Evolutionary conservation across 441 rosid genomes (phyloP).

Genomic region (Gossypium schwendimanii): DNA sequence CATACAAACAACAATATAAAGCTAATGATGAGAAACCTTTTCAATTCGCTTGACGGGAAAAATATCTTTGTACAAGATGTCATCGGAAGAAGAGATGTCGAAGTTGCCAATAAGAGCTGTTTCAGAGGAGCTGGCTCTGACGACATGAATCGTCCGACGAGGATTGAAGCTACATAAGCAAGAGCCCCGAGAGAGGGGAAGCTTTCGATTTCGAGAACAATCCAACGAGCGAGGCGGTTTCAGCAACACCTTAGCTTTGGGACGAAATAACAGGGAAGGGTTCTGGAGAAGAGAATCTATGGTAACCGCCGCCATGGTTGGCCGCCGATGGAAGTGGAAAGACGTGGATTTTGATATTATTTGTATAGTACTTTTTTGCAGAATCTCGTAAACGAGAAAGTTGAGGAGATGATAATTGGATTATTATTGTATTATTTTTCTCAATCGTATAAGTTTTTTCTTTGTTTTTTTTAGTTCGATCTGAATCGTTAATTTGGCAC

Average conservation of each 20-base stretch:
- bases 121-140: constrained; percentile 44
- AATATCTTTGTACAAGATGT: constrained; percentile 39
- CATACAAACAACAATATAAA: not conserved
- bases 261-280: not conserved
- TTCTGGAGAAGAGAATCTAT: constrained; percentile 15
- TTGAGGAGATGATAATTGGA: not conserved
- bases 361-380: not conserved
- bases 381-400: not conserved
- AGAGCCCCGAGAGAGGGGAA: constrained; percentile 9
- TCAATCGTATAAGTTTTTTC: not conserved
- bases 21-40: constrained; percentile 33
- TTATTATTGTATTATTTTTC: not conserved
- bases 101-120: constrained; percentile 40
- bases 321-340: not conserved
- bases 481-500: not conserved
- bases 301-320: constrained; percentile 13
- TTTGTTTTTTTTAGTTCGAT: not conserved
- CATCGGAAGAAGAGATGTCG: constrained; percentile 35
- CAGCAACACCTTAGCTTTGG: not conserved
- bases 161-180: constrained; percentile 22
- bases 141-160: constrained; percentile 15
- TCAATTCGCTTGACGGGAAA: constrained; percentile 57
- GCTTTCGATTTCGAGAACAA: constrained; percentile 9
- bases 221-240: constrained; percentile 5
- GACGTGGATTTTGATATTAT: not conserved